Conservation (phyloP, 768 basidiomycete species). For the Lactarius trivialis region DNA sequence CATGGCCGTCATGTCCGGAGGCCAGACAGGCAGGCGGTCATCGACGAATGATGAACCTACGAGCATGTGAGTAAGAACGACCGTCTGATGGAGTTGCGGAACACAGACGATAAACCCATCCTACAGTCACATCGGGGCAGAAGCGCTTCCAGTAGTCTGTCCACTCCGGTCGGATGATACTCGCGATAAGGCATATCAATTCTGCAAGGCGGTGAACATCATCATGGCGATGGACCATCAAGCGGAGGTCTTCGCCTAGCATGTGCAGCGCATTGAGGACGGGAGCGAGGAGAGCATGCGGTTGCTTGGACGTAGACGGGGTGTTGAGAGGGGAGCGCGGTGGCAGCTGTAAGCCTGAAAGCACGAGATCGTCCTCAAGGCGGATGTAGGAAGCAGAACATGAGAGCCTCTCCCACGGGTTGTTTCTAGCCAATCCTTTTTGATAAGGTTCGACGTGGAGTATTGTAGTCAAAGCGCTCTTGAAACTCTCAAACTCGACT, state of each 20-base stretch:
- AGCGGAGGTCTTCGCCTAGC: constrained; percentile 63
- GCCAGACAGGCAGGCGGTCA: constrained; percentile 68
- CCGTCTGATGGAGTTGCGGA: background rate
- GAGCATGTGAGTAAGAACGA: constrained; percentile 9
- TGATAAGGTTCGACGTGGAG: constrained; percentile 34
- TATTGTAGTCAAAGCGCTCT: constrained; percentile 42
- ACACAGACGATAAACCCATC: constrained; percentile 40
- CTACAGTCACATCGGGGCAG: constrained; percentile 52
- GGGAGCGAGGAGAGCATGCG: constrained; percentile 46
- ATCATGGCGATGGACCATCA: constrained; percentile 49
- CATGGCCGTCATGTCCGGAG: constrained; percentile 68
- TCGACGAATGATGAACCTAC: constrained; percentile 42
- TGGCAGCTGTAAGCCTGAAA: constrained; percentile 41
- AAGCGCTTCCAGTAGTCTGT: constrained; percentile 88
- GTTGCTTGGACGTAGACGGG: constrained; percentile 22
- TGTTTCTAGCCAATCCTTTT: background rate
- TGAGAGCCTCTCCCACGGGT: constrained; percentile 46
- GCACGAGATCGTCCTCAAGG: constrained; percentile 54
- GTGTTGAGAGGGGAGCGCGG: constrained; percentile 1
- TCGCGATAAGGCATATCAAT: constrained; percentile 55
- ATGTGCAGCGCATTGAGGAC: constrained; percentile 73
- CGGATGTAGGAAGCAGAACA: constrained; percentile 38
- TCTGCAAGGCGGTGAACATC: constrained; percentile 53
- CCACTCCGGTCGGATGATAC: constrained; percentile 75
- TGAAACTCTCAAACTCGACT: constrained; percentile 54